Conservation (phyloP, 352 stramenopile species). For the Paralagenidium karlingii region DNA sequence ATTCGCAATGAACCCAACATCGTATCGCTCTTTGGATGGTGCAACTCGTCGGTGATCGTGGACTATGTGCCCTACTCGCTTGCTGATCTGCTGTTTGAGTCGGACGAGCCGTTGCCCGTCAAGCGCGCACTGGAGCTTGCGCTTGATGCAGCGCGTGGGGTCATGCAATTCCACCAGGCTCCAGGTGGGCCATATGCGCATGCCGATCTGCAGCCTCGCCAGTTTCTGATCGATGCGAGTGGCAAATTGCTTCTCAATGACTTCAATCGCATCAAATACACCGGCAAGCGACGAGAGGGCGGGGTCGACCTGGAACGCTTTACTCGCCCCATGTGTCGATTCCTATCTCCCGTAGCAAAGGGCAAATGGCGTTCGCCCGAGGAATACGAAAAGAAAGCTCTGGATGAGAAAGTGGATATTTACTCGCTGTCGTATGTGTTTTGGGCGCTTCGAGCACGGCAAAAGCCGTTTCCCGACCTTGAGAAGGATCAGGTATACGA, state of each 20-base stretch:
- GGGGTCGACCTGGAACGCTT: too few species aligned
- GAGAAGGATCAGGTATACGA: slow-evolving; percentile 38
- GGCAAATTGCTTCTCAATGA: slow-evolving; percentile 61
- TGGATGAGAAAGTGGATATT: slow-evolving; percentile 52
- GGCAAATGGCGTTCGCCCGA: slow-evolving; percentile 70
- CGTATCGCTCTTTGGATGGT: slow-evolving; percentile 56
- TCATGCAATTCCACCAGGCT: slow-evolving; percentile 52
- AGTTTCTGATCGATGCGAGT: slow-evolving; percentile 56
- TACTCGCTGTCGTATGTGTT: slow-evolving; percentile 63
- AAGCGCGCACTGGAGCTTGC: slow-evolving; percentile 30
- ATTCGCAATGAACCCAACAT: slow-evolving; percentile 62
- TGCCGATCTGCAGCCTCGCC: slow-evolving; percentile 62
- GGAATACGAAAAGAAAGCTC: slow-evolving; percentile 28
- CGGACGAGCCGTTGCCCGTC: slow-evolving; percentile 21
- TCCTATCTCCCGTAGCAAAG: slow-evolving; percentile 48
- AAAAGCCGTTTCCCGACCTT: slow-evolving; percentile 28
- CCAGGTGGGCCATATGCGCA: slow-evolving; percentile 59
- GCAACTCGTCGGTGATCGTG: slow-evolving; percentile 60
- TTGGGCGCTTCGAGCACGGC: slow-evolving; percentile 36
- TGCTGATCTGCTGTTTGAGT: slow-evolving; percentile 47
- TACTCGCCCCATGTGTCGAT: too few species aligned
- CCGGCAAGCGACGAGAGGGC: slow-evolving; percentile 24
- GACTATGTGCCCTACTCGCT: slow-evolving; percentile 56
- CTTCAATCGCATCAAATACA: slow-evolving; percentile 73
- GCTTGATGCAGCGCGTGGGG: slow-evolving; percentile 33